A percentile compares a stretch with the other conserved stretches of the same genome.
Evolutionary conservation across 768 basidiomycete genomes (phyloP).

Genomic region (Hemileccinum impolitum): DNA sequence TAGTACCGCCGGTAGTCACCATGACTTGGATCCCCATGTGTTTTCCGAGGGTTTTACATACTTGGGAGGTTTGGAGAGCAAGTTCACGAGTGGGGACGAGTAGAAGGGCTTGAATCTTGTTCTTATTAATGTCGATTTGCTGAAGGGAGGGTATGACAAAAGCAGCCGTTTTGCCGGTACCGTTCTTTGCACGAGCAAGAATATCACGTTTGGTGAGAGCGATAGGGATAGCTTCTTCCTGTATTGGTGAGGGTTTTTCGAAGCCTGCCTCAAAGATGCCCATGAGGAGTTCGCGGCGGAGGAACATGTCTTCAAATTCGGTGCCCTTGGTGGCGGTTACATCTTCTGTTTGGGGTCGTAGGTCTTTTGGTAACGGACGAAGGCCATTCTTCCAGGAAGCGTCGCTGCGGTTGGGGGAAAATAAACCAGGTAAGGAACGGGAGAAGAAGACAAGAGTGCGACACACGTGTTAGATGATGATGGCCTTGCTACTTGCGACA

Average conservation of each 20-base stretch:
- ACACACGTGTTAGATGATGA: slow-evolving; percentile 32
- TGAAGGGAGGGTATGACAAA: slow-evolving; percentile 98
- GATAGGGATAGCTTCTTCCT: slow-evolving; percentile 97
- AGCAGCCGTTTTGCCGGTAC: slow-evolving; percentile 97
- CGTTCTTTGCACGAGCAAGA: slow-evolving; percentile 93
- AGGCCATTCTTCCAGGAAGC: slow-evolving; percentile 72
- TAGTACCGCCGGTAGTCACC: slow-evolving; percentile 98
- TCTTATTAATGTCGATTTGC: slow-evolving; percentile 77
- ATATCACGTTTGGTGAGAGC: slow-evolving; percentile 92
- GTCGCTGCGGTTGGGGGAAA: slow-evolving; percentile 27
- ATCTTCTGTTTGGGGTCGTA: slow-evolving; percentile 95
- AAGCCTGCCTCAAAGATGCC: slow-evolving; percentile 99
- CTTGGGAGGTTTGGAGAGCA: slow-evolving; percentile 97
- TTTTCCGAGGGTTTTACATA: slow-evolving; percentile 95
- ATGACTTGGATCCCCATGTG: slow-evolving; percentile 96
- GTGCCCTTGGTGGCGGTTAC: slow-evolving; percentile 90
- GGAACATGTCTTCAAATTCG: slow-evolving; percentile 93
- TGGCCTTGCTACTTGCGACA: slow-evolving; percentile 32
- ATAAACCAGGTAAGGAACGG: slow-evolving; percentile 1
- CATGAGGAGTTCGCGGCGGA: slow-evolving; percentile 96
- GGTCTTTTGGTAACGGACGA: slow-evolving; percentile 84
- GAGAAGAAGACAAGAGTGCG: not conserved
- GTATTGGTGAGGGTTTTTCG: slow-evolving; percentile 95
- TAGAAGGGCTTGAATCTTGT: slow-evolving; percentile 93
- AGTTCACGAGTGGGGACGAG: slow-evolving; percentile 99